These are phyloP conservation scores for Penicillium parvum DNA, from an alignment of 495 filamentous ascomycete species.

Conservation along the genomic window DNA sequence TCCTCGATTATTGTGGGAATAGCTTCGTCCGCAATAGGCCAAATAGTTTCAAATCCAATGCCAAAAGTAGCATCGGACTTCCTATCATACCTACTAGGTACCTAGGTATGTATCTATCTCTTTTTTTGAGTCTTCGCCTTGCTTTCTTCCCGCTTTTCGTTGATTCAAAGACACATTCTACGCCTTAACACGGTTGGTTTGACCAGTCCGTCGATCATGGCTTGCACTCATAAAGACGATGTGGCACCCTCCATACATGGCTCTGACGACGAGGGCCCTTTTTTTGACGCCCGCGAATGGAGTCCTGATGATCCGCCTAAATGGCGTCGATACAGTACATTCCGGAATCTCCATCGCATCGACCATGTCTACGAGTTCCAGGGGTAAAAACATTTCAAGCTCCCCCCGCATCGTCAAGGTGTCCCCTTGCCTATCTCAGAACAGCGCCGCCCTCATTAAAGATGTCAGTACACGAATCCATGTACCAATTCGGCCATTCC, in stretches of 20 bases:
- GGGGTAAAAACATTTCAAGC: constrained; percentile 6
- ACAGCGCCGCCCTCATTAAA: constrained; percentile 21
- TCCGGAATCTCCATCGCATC: constrained; percentile 10
- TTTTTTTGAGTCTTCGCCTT: too few relatives aligned
- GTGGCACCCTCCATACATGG: too few relatives aligned
- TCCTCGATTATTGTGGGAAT: too few relatives aligned
- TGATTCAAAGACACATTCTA: constrained; percentile 22
- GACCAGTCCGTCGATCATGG: neutral
- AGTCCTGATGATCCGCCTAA: too few relatives aligned
- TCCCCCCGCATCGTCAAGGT: constrained; percentile 23
- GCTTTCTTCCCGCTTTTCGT: constrained; percentile 19
- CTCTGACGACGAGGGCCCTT: too few relatives aligned
- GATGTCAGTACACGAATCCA: constrained; percentile 27
- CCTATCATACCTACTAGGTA: too few relatives aligned
- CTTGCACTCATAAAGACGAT: too few relatives aligned
- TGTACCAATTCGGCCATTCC: constrained; percentile 33
- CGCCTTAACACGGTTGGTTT: neutral
- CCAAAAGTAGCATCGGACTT: too few relatives aligned
- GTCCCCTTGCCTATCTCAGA: constrained; percentile 21
- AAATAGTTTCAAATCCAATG: too few relatives aligned
- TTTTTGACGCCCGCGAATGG: too few relatives aligned
- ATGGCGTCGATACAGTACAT: neutral
- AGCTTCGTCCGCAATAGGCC: too few relatives aligned
- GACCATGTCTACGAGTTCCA: constrained; percentile 22
- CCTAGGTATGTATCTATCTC: too few relatives aligned